phyloP scores from a whole-genome alignment of 2,329 filamentous ascomycete species.

The Chrysosporium queenslandicum region DNA sequence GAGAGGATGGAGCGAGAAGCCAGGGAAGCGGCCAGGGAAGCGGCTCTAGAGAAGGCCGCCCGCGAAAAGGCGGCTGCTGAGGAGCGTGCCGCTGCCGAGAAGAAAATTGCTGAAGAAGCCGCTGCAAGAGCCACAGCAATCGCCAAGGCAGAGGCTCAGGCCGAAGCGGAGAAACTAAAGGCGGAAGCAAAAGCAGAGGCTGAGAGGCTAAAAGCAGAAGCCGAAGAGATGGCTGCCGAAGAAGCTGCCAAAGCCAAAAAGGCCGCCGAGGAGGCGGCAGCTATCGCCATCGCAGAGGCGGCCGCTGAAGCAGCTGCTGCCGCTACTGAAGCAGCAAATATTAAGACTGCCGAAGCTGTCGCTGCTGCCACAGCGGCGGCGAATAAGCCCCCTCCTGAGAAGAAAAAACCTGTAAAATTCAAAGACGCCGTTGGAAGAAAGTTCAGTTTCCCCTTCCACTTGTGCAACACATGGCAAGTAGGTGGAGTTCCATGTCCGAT shows the following conservation, averaged over 20 bases:
- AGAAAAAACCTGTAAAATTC: conserved; percentile 70
- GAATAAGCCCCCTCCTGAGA: conserved; percentile 40
- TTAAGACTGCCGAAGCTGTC: conserved; percentile 25
- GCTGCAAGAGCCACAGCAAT: conserved; percentile 26
- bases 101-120: conserved; percentile 35
- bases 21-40: conserved; percentile 32
- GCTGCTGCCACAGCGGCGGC: conserved; percentile 25
- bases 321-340: conserved; percentile 27
- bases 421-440: conserved; percentile 86
- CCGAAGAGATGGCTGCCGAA: conserved; percentile 28
- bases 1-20: conserved; percentile 35
- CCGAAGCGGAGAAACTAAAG: conserved; percentile 39
- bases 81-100: conserved; percentile 32
- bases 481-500: conserved; percentile 26
- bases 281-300: conserved; percentile 26
- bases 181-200: conserved; percentile 41
- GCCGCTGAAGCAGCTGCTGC: conserved; percentile 24
- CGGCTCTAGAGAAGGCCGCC: conserved; percentile 46
- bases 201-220: conserved; percentile 40
- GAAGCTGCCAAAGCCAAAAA: conserved; percentile 33
- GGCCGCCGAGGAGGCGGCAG: conserved; percentile 31
- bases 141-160: conserved; percentile 38
- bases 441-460: conserved; percentile 80
- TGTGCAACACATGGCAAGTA: conserved; percentile 78
- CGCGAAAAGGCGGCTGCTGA: conserved; percentile 29